Base-by-base conservation (phyloP, 306 rosid species). In the Vicia sativa region DNA sequence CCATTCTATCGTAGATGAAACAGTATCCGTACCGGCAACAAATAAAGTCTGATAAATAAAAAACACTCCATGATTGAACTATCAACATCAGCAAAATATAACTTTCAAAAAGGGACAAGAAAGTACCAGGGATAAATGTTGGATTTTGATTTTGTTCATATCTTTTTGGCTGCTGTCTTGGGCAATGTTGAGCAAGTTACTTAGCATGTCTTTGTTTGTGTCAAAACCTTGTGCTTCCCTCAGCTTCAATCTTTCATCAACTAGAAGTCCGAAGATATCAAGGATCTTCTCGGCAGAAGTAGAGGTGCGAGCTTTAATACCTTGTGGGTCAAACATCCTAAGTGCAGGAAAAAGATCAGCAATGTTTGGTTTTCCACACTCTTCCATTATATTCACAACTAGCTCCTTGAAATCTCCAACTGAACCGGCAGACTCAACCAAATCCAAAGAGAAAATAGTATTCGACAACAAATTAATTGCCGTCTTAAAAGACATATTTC, bases 61-160 rank as follows among this genome's bases (percentile, higher is more conserved):
- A 21, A 21, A 21, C 23, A 21, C 23, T 21, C 23, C 23, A 21
- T 21, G 23, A 21, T 21, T 21, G 2, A 1, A 21, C 23, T 21
- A 21, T 21, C 2, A 21, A 21, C 1, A 21, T 21, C 23, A 21
- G 2, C 23, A 21, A 21, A 21, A 21, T 21, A 21, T 21, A 21
- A 21, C 23, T 21, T 21, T 21, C 23, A 21, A 21, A 21, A 21
- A 25, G 28, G 28, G 28, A 25, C 28, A 25, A 2, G 19, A 3
- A 25, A 21, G 12, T 71, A 71, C 76, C 57, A 35, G 6, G 1
- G 56, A 60, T 11, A 71, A 60, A 23, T 71, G 76, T 48, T 35
- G 14, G 9, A 71, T 71, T 18, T 19, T 3, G n/a, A 19, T 54
- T 37, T 1, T 72, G 53, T 61, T 42, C 41, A 72, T 48, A 21